These are phyloP conservation scores for Leccinum griseonigrum DNA, from an alignment of 1,284 basidiomycete species.

Conservation along the genomic window DNA sequence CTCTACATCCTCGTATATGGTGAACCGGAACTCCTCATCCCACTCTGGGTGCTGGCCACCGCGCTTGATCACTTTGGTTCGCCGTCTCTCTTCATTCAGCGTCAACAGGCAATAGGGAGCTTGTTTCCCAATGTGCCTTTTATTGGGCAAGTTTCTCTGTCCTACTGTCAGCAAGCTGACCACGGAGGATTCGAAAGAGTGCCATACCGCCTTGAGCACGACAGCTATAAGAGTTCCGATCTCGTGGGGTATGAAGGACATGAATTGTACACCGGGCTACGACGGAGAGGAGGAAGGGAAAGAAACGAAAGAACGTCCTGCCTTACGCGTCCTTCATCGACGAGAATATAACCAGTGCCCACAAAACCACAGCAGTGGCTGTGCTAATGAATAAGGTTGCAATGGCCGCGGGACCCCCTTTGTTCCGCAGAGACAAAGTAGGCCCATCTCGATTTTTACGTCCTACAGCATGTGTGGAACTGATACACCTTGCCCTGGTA, in stretches of 20 bases:
- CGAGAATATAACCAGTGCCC: not conserved
- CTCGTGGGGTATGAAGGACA: conserved; percentile 63
- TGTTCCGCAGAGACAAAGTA: not conserved
- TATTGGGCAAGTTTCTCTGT: conserved; percentile 91
- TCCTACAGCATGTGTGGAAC: not conserved
- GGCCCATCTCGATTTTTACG: not conserved
- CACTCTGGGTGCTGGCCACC: conserved; percentile 98
- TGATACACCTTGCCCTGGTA: conserved; percentile 34
- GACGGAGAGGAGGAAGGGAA: conserved; percentile 3
- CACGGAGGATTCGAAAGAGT: conserved; percentile 12
- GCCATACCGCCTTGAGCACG: conserved; percentile 89
- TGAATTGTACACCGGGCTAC: conserved; percentile 26
- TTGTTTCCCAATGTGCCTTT: conserved; percentile 95
- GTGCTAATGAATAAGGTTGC: conserved; percentile 9
- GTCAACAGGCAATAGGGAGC: conserved; percentile 90
- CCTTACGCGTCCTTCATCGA: conserved; percentile 22
- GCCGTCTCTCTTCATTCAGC: conserved; percentile 77
- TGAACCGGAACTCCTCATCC: conserved; percentile 98
- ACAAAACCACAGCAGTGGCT: conserved; percentile 22
- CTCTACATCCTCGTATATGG: conserved; percentile 79
- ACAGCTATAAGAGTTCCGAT: conserved; percentile 96
- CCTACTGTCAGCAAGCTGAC: conserved; percentile 19
- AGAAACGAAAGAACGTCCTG: conserved; percentile 14
- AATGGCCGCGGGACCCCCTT: not conserved
- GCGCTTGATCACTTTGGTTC: conserved; percentile 89